phyloP scores from a whole-genome alignment of 2,329 filamentous ascomycete genomes.

The Beauveria caledonica region DNA sequence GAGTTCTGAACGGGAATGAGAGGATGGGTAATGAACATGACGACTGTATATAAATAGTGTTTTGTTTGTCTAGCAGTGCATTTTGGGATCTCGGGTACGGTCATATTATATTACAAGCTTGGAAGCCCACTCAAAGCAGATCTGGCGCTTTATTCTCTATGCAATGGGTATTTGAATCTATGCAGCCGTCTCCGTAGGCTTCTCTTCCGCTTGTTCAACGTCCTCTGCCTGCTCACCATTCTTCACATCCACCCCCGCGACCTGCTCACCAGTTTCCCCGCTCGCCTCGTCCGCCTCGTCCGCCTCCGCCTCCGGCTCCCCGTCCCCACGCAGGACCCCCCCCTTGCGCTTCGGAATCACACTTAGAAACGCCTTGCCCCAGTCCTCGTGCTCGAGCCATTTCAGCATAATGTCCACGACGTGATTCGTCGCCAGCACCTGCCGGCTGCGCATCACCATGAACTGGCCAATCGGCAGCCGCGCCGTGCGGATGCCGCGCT shows the following conservation, averaged over 20 bases:
- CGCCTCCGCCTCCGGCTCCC: constrained; percentile 16
- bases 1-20: constrained; percentile 36
- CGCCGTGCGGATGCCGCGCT: constrained; percentile 73
- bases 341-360: constrained; percentile 91
- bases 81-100: background rate
- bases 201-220: constrained; percentile 18
- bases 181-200: constrained; percentile 19
- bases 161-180: constrained; percentile 10
- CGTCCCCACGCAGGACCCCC: constrained; percentile 50
- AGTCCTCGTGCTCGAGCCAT: constrained; percentile 85
- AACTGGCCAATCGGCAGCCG: constrained; percentile 93
- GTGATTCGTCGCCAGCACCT: constrained; percentile 88
- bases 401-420: constrained; percentile 93
- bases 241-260: constrained; percentile 16
- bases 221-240: constrained; percentile 13
- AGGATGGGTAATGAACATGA: background rate
- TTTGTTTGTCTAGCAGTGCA: constrained; percentile 2
- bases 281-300: constrained; percentile 16
- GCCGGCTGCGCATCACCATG: constrained; percentile 79
- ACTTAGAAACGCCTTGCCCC: constrained; percentile 79
- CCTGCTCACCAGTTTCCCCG: constrained; percentile 13
- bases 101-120: background rate
- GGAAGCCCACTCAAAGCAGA: background rate
- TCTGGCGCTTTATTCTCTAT: constrained; percentile 9
- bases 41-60: constrained; percentile 13